Evolutionary conservation across 2,329 filamentous ascomycete species (phyloP).

Genomic region (Delphinella strobiligena): DNA sequence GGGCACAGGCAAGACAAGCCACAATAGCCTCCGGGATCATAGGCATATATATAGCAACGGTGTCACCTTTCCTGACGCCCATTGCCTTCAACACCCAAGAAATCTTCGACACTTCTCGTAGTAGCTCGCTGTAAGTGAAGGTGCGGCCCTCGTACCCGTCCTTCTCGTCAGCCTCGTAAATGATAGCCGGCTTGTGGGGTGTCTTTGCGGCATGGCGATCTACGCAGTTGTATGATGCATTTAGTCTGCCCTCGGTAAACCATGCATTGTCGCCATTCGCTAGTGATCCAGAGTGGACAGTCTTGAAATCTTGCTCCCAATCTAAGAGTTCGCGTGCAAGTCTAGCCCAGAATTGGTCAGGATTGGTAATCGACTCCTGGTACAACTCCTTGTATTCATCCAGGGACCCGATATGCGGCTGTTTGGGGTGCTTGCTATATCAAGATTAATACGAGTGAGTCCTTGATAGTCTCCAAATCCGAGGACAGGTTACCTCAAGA

Average conservation of each 20-base stretch:
- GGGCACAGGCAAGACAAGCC: constrained; percentile 78
- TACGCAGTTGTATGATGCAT: constrained; percentile 94
- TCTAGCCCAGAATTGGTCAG: neutral
- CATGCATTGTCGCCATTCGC: neutral
- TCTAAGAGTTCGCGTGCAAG: neutral
- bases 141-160: constrained; percentile 71
- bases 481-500: constrained; percentile 25
- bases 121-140: constrained; percentile 85
- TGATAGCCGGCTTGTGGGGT: constrained; percentile 87
- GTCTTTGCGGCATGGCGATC: constrained; percentile 94
- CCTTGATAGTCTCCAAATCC: constrained; percentile 1
- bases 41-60: constrained; percentile 90
- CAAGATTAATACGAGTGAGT: too few species aligned
- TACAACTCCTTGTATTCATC: too few species aligned
- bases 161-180: constrained; percentile 98
- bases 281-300: neutral
- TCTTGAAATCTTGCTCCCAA: neutral
- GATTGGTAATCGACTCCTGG: too few species aligned
- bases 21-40: constrained; percentile 97
- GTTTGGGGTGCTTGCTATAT: too few species aligned
- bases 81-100: constrained; percentile 86
- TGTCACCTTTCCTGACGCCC: constrained; percentile 94
- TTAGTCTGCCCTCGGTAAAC: constrained; percentile 63
- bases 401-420: too few species aligned
- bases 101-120: constrained; percentile 79